Evolutionary conservation across 139 green algal genomes (phyloP), one percentile per base, ranked within the genome.

Genomic region (Auxenochlorella pyrenoidosa): DNA sequence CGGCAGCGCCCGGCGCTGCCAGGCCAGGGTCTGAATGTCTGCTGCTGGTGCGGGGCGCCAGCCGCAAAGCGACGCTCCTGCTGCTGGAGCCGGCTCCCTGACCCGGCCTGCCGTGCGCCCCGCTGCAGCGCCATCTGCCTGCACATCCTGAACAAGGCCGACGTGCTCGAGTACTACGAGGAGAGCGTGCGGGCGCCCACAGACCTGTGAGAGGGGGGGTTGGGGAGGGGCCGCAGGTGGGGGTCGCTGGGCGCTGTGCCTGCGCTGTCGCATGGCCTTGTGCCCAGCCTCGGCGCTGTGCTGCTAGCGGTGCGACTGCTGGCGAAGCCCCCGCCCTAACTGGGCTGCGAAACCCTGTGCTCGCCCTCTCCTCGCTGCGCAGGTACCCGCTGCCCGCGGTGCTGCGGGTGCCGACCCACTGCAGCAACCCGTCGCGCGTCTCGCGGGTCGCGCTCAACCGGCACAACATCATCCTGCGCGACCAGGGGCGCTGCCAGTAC

Each of bases 101-200:
- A 30, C 70, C 70, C 2, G 1, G 5, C 63, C 63, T 34, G 28
- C 63, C 63, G 13, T 10, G 21, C 63, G 19, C 63, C 44, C 47
- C 1, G 16, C 30, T 51, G 80, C 80, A 85, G 80, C 24, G 90
- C 92, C 36, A 85, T 93, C 58, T 89, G 87, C 58, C 43, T 93
- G 65, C 89, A 93, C 76, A 41, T 92, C 15, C 81, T 91, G 44
- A 84, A 93, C 63, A 95, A 95, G 80, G 92, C 92, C 18, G 92
- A 95, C 71, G 92, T 95, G 26, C 83, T 95, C 28, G 91, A 95
- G 89, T 95, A 95, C 34, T 96, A 95, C 59, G 88, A 95, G 13
- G 73, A 75, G 54, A 40, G 41, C 58, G n/a, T 44, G 34, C 34
- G 70, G 22, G 70, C 70, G 70, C 70, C n/a, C 16, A 32, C 34